Evolutionary conservation across 2,329 filamentous ascomycete species (phyloP).

Genomic region (Proliferodiscus dingleyae): DNA sequence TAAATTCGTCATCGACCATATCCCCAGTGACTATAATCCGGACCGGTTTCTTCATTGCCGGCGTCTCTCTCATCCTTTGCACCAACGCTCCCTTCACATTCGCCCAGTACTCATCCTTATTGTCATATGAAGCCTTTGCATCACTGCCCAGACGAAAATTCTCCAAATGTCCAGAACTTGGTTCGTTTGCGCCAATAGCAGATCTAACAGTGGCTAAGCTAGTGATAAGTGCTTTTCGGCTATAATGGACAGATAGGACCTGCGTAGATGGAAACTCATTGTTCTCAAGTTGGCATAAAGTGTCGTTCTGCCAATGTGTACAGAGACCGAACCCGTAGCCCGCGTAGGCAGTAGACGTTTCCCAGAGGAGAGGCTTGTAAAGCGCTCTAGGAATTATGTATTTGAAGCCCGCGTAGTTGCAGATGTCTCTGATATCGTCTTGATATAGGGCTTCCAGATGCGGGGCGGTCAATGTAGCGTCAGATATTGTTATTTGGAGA

Average conservation of each 20-base stretch:
- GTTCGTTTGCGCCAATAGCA: not conserved
- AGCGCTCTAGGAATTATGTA: slow-evolving; percentile 1
- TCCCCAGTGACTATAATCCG: not conserved
- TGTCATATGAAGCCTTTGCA: not conserved
- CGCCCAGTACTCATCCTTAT: slow-evolving; percentile 1
- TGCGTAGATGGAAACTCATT: not conserved
- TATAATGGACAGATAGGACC: slow-evolving; percentile 5
- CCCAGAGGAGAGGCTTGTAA: slow-evolving; percentile 8
- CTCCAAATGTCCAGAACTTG: slow-evolving; percentile 5
- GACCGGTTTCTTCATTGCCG: not conserved
- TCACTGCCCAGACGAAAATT: slow-evolving; percentile 8
- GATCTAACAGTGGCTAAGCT: not conserved
- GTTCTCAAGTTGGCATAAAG: not conserved
- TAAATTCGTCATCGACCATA: not conserved
- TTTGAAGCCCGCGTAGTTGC: not conserved
- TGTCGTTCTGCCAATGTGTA: slow-evolving; percentile 6
- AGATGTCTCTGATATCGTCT: slow-evolving; percentile 7
- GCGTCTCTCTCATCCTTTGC: not conserved
- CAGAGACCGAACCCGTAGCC: slow-evolving; percentile 7
- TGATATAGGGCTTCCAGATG: slow-evolving; percentile 10
- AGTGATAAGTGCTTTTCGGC: slow-evolving; percentile 2
- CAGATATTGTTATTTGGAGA: slow-evolving; percentile 6
- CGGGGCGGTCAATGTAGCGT: slow-evolving; percentile 5
- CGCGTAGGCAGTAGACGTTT: slow-evolving; percentile 5
- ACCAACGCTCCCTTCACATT: slow-evolving; percentile 1